These are phyloP conservation scores for Tetracentron sinense DNA, from an alignment of 164 flowering plant genomes.

Conservation along the genomic window DNA sequence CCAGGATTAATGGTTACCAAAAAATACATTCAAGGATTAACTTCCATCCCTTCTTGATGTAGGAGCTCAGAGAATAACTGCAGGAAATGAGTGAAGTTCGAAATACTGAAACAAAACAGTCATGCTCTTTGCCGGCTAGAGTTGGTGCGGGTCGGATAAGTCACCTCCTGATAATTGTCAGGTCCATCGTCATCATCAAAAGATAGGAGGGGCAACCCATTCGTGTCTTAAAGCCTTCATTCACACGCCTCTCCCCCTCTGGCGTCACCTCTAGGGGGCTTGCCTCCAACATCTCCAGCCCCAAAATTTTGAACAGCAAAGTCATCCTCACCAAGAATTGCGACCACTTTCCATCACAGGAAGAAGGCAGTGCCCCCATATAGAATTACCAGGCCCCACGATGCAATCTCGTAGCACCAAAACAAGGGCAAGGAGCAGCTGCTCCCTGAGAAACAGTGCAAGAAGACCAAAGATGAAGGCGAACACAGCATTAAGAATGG, in stretches of 20 bases:
- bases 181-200: conserved; percentile 90
- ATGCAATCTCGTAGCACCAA: conserved; percentile 86
- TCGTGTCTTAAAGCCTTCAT: conserved; percentile 89
- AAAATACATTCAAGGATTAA: too few species aligned
- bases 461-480: conserved; percentile 76
- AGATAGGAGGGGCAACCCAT: conserved; percentile 87
- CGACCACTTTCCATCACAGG: conserved; percentile 75
- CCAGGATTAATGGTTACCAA: too few species aligned
- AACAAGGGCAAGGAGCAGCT: conserved; percentile 80
- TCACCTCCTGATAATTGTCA: conserved; percentile 45
- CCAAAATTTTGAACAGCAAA: conserved; percentile 49
- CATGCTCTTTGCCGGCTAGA: conserved; percentile 44
- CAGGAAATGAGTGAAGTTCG: not conserved
- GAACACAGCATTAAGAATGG: conserved; percentile 68
- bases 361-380: conserved; percentile 76
- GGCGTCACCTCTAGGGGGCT: conserved; percentile 54
- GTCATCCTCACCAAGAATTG: conserved; percentile 64
- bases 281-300: conserved; percentile 87
- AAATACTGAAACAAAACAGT: not conserved
- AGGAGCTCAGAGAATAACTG: not conserved
- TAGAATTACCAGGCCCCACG: conserved; percentile 75
- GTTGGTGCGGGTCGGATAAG: conserved; percentile 23
- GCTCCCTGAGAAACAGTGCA: conserved; percentile 81
- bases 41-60: not conserved
- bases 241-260: conserved; percentile 79